phyloP scores from a whole-genome alignment of 441 rosid genomes.

The Euphorbia schlechtendalii region DNA sequence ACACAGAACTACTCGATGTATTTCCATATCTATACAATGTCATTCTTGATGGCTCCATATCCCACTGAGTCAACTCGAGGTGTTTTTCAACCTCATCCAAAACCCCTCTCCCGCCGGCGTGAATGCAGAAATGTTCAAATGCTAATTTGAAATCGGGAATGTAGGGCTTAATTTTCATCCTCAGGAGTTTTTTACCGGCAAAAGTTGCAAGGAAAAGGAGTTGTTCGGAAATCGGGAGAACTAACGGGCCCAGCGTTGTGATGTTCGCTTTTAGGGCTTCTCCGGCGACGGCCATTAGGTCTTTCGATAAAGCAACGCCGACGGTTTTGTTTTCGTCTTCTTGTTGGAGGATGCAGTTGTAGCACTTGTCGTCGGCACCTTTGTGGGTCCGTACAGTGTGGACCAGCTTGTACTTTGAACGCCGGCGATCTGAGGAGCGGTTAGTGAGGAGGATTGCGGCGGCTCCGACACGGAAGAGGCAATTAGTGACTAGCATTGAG shows the following conservation, averaged over 20 bases:
- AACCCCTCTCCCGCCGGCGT: conserved; percentile 90
- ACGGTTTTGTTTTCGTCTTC: conserved; percentile 57
- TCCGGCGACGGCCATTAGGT: conserved; percentile 77
- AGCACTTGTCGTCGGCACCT: conserved; percentile 66
- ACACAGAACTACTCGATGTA: conserved; percentile 81
- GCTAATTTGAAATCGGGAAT: conserved; percentile 78
- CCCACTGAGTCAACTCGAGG: conserved; percentile 60
- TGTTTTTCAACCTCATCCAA: conserved; percentile 78
- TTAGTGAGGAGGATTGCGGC: conserved; percentile 84
- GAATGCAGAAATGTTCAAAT: conserved; percentile 84
- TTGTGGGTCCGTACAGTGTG: conserved; percentile 84
- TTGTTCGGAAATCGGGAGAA: conserved; percentile 71
- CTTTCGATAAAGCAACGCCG: conserved; percentile 73
- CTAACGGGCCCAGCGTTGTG: conserved; percentile 78
- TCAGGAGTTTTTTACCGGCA: conserved; percentile 50
- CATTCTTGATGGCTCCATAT: conserved; percentile 91
- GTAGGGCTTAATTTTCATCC: conserved; percentile 57
- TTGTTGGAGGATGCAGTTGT: conserved; percentile 64
- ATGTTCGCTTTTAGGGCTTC: conserved; percentile 84
- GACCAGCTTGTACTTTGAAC: conserved; percentile 68
- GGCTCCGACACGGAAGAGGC: conserved; percentile 83
- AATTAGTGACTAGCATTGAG: conserved; percentile 81
- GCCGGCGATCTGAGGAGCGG: conserved; percentile 46
- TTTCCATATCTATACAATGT: conserved; percentile 78
- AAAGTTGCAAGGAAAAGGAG: conserved; percentile 53